These are phyloP conservation scores for Amesomyces nigricolor DNA, from an alignment of 2,329 filamentous ascomycete species.

Conservation along the genomic window DNA sequence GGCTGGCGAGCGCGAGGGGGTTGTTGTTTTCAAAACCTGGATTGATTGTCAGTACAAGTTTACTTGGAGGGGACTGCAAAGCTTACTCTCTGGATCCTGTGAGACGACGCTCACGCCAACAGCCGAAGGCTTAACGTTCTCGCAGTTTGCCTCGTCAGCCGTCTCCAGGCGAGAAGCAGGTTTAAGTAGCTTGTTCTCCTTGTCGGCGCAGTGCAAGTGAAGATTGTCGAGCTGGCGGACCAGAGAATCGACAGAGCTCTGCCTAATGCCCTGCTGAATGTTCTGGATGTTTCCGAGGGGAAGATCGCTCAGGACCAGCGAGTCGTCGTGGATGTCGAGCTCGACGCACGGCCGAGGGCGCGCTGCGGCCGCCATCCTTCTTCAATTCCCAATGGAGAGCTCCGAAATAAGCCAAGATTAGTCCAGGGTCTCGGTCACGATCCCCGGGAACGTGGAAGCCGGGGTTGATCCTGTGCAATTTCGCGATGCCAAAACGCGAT, in stretches of 20 bases:
- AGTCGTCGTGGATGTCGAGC: slow-evolving; percentile 23
- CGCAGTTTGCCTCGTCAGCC: background rate
- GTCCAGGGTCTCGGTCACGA: slow-evolving; percentile 10
- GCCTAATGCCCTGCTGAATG: slow-evolving; percentile 19
- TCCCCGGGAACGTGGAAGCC: slow-evolving; percentile 13
- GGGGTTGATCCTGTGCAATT: slow-evolving; percentile 28
- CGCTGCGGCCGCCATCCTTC: slow-evolving; percentile 20
- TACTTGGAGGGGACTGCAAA: background rate
- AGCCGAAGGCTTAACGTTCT: background rate
- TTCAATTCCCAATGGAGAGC: slow-evolving; percentile 9
- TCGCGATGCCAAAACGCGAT: slow-evolving; percentile 28
- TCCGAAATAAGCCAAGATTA: slow-evolving; percentile 23
- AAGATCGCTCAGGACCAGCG: slow-evolving; percentile 27
- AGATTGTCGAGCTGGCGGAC: slow-evolving; percentile 32
- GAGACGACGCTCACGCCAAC: background rate
- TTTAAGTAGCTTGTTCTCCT: slow-evolving; percentile 21
- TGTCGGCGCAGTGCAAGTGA: slow-evolving; percentile 27
- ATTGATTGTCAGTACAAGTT: background rate
- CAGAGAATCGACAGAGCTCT: slow-evolving; percentile 28
- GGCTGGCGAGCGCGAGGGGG: slow-evolving; percentile 27
- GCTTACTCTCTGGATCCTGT: slow-evolving; percentile 10
- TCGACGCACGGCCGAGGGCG: slow-evolving; percentile 18
- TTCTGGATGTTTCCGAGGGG: slow-evolving; percentile 30
- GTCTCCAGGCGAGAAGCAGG: background rate
- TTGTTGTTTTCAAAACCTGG: slow-evolving; percentile 19